Evolutionary conservation across 345 rosid genomes (phyloP), one percentile per base, ranked within the genome.

Genomic region (Noccaea caerulescens): DNA sequence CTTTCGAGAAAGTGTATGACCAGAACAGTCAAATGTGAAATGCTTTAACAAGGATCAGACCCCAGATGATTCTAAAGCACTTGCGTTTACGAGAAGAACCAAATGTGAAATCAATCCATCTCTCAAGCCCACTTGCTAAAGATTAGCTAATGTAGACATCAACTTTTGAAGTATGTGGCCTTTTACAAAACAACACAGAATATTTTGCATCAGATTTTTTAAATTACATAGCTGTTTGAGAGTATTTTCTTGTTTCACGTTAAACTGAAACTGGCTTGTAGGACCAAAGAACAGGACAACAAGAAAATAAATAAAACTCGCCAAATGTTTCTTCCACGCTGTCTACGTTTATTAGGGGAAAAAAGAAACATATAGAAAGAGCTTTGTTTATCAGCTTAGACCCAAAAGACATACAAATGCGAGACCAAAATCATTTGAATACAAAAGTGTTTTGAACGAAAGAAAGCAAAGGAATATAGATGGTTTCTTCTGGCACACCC

Each of bases 71-170:
- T 69, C 55, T 69, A 69, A 62, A 63, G 79, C 71, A 62, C 58
- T 61, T 67, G 69, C 64, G 69, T 61, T 68, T 75, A 75, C 74
- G 69, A 68, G 74, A 75, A 61, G 69, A 69, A 76, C 75, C 55
- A 1, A 76, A 69, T 62, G 75, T 68, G 70, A 76, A 54, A 63
- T 34, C 49, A 61, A 52, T 51, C 54, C 41, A 4, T 66, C 55
- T 33, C n/a, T 75, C 25, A 4, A 42, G 30, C 57, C 74, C 79
- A 75, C 63, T 61, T 61, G 70, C 69, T 75, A 69, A 62, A 54
- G 65, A 1, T 62, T 16, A 45, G 20, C 75, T 33, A 66, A 60
- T 44, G 73, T 68, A 45, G 43, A 56, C 63, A 67, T 61, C 73
- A 75, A 12, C 65, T 75, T 75, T 75, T 68, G 30, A 75, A 46